Percentiles rank a stretch among this genome's conserved stretches.
phyloP scores from a whole-genome alignment of 2,329 filamentous ascomycete species.

The Penicillium brevicompactum region DNA sequence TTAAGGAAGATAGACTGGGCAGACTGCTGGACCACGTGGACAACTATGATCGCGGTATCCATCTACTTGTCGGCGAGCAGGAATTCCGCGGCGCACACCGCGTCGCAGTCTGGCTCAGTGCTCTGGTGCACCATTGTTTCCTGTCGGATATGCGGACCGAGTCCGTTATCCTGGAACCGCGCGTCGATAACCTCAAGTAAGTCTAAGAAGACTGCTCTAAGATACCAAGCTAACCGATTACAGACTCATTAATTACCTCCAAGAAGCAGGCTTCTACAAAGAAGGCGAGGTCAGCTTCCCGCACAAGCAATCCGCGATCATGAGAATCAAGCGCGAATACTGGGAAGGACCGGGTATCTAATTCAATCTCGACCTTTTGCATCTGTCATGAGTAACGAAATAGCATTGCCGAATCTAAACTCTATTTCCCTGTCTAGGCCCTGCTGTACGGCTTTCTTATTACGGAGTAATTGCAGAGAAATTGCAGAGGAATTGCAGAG shows the following conservation, averaged over 20 bases:
- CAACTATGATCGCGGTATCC: slow-evolving; percentile 86
- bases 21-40: slow-evolving; percentile 65
- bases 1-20: slow-evolving; percentile 84
- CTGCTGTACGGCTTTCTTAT: too few relatives aligned
- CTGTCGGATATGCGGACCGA: slow-evolving; percentile 78
- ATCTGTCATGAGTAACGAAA: slow-evolving; percentile 19
- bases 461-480: too few relatives aligned
- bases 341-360: slow-evolving; percentile 72
- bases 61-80: slow-evolving; percentile 87
- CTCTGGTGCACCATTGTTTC: slow-evolving; percentile 84
- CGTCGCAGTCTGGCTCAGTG: slow-evolving; percentile 78
- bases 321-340: slow-evolving; percentile 75
- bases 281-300: slow-evolving; percentile 84
- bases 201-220: slow-evolving; percentile 33
- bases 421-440: not conserved
- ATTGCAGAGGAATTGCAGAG: too few relatives aligned
- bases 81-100: slow-evolving; percentile 80
- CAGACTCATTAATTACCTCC: slow-evolving; percentile 71
- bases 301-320: slow-evolving; percentile 88
- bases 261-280: slow-evolving; percentile 77
- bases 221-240: not conserved
- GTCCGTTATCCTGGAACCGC: slow-evolving; percentile 81
- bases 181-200: slow-evolving; percentile 87
- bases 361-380: not conserved
- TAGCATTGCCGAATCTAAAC: slow-evolving; percentile 4